phyloP scores from a whole-genome alignment of 2,329 filamentous ascomycete genomes.

The Magnaporthiopsis rhizophila region DNA sequence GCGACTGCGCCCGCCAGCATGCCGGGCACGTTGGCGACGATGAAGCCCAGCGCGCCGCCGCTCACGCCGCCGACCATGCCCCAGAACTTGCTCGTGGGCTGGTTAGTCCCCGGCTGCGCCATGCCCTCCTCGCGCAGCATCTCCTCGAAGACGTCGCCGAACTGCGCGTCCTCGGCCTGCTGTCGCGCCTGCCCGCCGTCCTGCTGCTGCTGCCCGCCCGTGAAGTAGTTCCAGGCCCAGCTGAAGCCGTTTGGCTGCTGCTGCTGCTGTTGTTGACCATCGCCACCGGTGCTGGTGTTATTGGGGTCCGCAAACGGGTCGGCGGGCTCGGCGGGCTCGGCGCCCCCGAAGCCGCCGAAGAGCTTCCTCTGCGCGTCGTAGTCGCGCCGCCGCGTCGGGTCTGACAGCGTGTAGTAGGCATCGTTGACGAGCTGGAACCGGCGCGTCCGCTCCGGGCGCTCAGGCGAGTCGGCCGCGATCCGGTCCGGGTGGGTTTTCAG shows the following conservation, averaged over 20 bases:
- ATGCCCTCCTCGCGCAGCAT: slow-evolving; percentile 83
- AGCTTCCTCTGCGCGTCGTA: slow-evolving; percentile 69
- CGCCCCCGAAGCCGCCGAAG: slow-evolving; percentile 37
- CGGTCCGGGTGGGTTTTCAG: slow-evolving; percentile 92
- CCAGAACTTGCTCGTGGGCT: slow-evolving; percentile 73
- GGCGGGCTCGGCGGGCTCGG: slow-evolving; percentile 31
- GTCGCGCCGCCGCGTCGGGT: slow-evolving; percentile 65
- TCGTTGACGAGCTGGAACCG: slow-evolving; percentile 37
- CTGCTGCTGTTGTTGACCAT: slow-evolving; percentile 23
- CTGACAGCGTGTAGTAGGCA: slow-evolving; percentile 57
- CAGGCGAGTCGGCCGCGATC: slow-evolving; percentile 73
- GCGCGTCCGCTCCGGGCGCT: slow-evolving; percentile 72
- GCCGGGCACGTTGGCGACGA: slow-evolving; percentile 86
- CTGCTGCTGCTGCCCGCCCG: slow-evolving; percentile 19
- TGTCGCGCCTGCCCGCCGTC: slow-evolving; percentile 32
- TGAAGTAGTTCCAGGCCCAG: slow-evolving; percentile 66
- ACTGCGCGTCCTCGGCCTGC: slow-evolving; percentile 67
- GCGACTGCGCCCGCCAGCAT: slow-evolving; percentile 84
- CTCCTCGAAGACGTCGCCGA: slow-evolving; percentile 81
- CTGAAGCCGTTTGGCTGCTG: slow-evolving; percentile 50
- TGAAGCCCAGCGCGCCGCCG: slow-evolving; percentile 88
- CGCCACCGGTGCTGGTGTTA: slow-evolving; percentile 24
- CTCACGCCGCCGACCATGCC: slow-evolving; percentile 74
- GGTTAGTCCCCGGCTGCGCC: slow-evolving; percentile 57
- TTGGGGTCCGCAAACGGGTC: slow-evolving; percentile 41